phyloP scores from a whole-genome alignment of 2,329 filamentous ascomycete genomes.

The Fusarium sp. region DNA sequence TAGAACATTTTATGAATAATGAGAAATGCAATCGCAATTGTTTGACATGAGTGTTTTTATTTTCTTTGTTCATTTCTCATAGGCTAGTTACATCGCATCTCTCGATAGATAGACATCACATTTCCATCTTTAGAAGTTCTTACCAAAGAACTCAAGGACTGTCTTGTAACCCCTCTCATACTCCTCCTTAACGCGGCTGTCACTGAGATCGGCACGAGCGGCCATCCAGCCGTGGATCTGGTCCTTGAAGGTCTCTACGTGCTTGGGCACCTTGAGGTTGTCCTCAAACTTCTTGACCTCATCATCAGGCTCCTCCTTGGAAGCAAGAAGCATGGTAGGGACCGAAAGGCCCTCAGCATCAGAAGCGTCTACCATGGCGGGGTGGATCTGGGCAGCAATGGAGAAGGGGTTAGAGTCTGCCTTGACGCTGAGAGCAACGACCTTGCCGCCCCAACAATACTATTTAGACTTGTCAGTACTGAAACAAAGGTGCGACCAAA shows the following conservation, averaged over 20 bases:
- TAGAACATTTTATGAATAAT: background rate
- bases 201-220: slow-evolving; percentile 67
- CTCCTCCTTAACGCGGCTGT: slow-evolving; percentile 67
- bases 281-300: slow-evolving; percentile 65
- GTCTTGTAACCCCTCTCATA: slow-evolving; percentile 70
- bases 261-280: slow-evolving; percentile 63
- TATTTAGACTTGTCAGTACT: slow-evolving; percentile 35
- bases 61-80: slow-evolving; percentile 18
- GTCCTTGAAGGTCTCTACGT: slow-evolving; percentile 71
- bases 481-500: background rate
- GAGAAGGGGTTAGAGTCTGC: slow-evolving; percentile 64
- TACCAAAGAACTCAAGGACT: slow-evolving; percentile 65
- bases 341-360: slow-evolving; percentile 69
- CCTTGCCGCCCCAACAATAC: slow-evolving; percentile 78
- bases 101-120: background rate
- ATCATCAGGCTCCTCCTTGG: slow-evolving; percentile 68
- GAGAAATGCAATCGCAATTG: background rate
- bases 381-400: slow-evolving; percentile 62
- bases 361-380: slow-evolving; percentile 70
- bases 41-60: background rate
- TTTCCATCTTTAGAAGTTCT: slow-evolving; percentile 53
- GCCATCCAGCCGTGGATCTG: slow-evolving; percentile 82
- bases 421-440: slow-evolving; percentile 62
- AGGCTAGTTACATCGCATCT: background rate
- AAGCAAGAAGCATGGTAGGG: slow-evolving; percentile 71